These are phyloP conservation scores for Moesziomyces sp. DNA, from an alignment of 1,284 basidiomycete genomes.

Conservation along the genomic window DNA sequence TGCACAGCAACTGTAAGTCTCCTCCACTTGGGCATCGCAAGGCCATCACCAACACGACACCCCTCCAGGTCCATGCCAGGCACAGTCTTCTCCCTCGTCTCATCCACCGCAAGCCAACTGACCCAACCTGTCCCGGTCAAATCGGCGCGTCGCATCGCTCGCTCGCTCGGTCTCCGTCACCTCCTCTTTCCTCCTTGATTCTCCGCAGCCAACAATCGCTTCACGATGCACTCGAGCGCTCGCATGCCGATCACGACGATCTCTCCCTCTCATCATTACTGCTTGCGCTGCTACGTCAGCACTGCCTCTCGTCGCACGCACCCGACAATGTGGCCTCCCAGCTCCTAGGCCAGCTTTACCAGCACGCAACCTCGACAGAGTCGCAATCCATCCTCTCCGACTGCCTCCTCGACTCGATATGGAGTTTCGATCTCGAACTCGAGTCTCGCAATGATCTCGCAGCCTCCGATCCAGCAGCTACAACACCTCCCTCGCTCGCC, in stretches of 20 bases:
- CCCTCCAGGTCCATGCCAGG: not conserved
- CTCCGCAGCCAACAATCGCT: constrained; percentile 15
- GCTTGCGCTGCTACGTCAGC: constrained; percentile 4
- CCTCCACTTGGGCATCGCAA: not conserved
- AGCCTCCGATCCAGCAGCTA: constrained; percentile 1
- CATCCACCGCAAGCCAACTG: constrained; percentile 8
- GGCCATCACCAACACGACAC: no score
- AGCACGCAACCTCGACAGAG: not conserved
- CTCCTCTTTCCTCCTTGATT: not conserved
- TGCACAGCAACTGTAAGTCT: constrained; percentile 39
- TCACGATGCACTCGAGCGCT: constrained; percentile 3
- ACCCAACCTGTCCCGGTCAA: constrained; percentile 9
- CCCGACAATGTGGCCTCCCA: constrained; percentile 7
- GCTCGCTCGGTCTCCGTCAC: not conserved
- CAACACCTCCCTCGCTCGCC: constrained; percentile 4
- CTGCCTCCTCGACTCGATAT: constrained; percentile 52
- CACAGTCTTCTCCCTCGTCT: no score
- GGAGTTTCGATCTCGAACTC: constrained; percentile 60
- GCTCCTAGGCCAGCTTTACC: not conserved
- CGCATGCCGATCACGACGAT: constrained; percentile 1
- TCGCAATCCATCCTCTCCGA: constrained; percentile 16
- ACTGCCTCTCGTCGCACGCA: constrained; percentile 13
- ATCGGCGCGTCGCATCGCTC: constrained; percentile 4
- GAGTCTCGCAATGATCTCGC: constrained; percentile 52
- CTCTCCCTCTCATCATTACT: constrained; percentile 11